phyloP scores from a whole-genome alignment of 352 stramenopile species.

The Globisporangium radiosum region DNA sequence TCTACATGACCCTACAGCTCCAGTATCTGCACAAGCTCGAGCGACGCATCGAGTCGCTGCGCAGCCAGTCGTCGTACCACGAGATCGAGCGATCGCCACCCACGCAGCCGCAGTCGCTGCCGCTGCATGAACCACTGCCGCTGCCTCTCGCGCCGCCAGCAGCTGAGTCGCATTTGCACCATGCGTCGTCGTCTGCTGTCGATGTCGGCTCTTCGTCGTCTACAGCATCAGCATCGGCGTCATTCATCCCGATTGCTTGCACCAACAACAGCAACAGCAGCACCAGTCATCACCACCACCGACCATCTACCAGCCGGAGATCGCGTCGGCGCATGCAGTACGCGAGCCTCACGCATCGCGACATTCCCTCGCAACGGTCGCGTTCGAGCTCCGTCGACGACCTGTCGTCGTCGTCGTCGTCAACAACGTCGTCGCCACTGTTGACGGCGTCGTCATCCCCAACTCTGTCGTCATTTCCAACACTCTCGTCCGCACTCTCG shows the following conservation, averaged over 20 bases:
- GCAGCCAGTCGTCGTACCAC: slow-evolving; percentile 36
- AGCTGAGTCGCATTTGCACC: no score
- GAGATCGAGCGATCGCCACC: slow-evolving; percentile 8
- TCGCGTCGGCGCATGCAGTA: slow-evolving; percentile 3
- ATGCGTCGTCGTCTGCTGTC: no score
- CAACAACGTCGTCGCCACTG: not conserved
- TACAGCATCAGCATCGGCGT: not conserved
- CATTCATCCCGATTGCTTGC: not conserved
- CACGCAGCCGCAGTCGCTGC: slow-evolving; percentile 1
- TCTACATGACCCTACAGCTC: slow-evolving; percentile 6
- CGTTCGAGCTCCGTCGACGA: not conserved
- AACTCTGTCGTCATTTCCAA: not conserved
- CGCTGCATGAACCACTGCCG: not conserved
- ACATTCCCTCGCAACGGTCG: not conserved
- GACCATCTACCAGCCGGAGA: slow-evolving; percentile 8
- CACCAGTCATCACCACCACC: slow-evolving; percentile 8
- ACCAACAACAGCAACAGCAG: slow-evolving; percentile 5
- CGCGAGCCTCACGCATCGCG: not conserved
- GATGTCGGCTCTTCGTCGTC: not conserved
- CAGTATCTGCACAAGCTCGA: slow-evolving; percentile 69
- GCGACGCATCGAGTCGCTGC: slow-evolving; percentile 55
- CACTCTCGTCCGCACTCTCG: not conserved
- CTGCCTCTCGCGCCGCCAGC: no score
- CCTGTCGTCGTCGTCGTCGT: not conserved
- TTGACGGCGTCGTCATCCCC: not conserved